These are phyloP conservation scores for Mycena vulgaris DNA, from an alignment of 768 basidiomycete species.

Conservation along the genomic window DNA sequence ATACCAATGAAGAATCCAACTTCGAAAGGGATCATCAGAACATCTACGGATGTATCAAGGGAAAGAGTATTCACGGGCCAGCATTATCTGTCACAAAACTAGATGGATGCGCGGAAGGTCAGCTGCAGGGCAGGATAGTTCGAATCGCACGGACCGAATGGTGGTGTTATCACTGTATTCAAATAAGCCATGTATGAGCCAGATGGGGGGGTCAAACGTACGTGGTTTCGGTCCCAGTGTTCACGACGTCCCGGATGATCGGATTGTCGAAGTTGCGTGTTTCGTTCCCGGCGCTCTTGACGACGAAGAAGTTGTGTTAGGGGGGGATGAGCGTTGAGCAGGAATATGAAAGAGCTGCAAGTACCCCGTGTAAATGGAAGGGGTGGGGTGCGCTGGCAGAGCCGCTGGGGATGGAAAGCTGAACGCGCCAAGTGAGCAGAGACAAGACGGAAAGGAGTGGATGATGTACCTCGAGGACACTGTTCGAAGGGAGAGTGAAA, in stretches of 20 bases:
- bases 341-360: not conserved
- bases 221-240: not conserved
- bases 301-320: conserved; percentile 50
- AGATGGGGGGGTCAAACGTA: not conserved
- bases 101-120: too few relatives aligned
- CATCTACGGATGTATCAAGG: too few relatives aligned
- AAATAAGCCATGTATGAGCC: not conserved
- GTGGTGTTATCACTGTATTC: conserved; percentile 45
- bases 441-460: too few relatives aligned
- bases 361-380: conserved; percentile 34
- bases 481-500: conserved; percentile 54
- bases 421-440: not conserved
- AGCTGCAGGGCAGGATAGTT: too few relatives aligned
- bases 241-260: conserved; percentile 29
- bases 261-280: conserved; percentile 59
- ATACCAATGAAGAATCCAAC: conserved; percentile 23
- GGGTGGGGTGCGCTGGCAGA: conserved; percentile 30
- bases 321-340: not conserved
- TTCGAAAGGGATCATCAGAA: too few relatives aligned
- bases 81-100: conserved; percentile 62
- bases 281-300: too few relatives aligned
- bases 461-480: conserved; percentile 53
- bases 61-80: conserved; percentile 13
- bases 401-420: conserved; percentile 52
- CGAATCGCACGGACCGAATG: too few relatives aligned